These are phyloP conservation scores for Tephrocybe rancida DNA, from an alignment of 768 basidiomycete species.

Conservation along the genomic window DNA sequence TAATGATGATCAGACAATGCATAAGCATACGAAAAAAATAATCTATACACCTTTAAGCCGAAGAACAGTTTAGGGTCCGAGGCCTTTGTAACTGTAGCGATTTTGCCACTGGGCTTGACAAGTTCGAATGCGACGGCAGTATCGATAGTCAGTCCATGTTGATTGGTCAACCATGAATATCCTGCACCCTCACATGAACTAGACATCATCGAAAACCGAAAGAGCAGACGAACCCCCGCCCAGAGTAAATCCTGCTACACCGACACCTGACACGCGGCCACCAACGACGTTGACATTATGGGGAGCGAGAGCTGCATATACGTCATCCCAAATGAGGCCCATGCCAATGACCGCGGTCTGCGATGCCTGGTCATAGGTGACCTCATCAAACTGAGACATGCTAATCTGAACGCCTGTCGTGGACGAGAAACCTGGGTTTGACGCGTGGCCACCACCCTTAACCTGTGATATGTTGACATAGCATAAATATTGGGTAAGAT, in stretches of 20 bases:
- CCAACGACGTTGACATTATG: conserved; percentile 58
- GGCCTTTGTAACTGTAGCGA: conserved; percentile 34
- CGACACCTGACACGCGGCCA: conserved; percentile 58
- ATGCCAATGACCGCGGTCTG: conserved; percentile 45
- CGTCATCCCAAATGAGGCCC: conserved; percentile 68
- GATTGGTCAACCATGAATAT: conserved; percentile 67
- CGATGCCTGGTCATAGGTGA: conserved; percentile 39
- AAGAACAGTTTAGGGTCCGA: conserved; percentile 43
- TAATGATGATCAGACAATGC: background rate
- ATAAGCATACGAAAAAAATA: background rate
- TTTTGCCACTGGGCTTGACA: conserved; percentile 54
- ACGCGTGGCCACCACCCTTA: conserved; percentile 68
- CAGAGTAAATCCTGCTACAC: conserved; percentile 59
- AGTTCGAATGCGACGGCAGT: conserved; percentile 57
- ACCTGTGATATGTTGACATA: conserved; percentile 34
- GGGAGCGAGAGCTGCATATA: conserved; percentile 52
- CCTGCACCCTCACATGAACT: conserved; percentile 35
- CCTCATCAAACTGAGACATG: conserved; percentile 49
- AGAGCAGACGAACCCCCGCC: conserved; percentile 54
- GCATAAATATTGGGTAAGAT: too few relatives aligned
- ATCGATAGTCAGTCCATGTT: conserved; percentile 61
- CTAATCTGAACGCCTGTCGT: conserved; percentile 62
- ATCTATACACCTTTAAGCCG: conserved; percentile 35
- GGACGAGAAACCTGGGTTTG: too few relatives aligned
- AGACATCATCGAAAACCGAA: conserved; percentile 35